Percentiles rank a stretch among this genome's conserved stretches.
Evolutionary conservation across 805 yeast genomes (phyloP).

Genomic region (Ogataea degrootiae): DNA sequence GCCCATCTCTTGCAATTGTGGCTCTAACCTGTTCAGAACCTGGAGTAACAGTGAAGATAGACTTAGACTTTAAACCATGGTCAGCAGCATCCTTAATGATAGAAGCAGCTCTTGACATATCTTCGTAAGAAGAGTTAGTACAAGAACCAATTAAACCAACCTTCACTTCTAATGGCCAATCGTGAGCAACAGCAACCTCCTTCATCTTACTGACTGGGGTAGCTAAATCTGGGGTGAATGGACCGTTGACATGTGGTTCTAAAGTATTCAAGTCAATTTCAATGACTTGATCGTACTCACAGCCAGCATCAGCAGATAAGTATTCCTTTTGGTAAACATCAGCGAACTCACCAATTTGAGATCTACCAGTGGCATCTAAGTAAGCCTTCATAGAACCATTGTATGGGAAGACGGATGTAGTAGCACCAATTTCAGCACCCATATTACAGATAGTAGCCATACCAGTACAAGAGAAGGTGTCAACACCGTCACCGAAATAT

Average conservation of each 20-base stretch:
- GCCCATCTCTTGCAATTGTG: constrained; percentile 93
- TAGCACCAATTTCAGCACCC: constrained; percentile 99
- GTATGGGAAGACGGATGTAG: constrained; percentile 96
- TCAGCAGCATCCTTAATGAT: constrained; percentile 81
- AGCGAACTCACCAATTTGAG: constrained; percentile 77
- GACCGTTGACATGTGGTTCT: constrained; percentile 97
- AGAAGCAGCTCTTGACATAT: constrained; percentile 94
- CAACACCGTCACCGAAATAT: constrained; percentile 94
- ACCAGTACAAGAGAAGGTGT: constrained; percentile 89
- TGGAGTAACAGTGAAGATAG: constrained; percentile 93
- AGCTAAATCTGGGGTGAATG: constrained; percentile 96
- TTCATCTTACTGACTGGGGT: constrained; percentile 86
- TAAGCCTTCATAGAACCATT: constrained; percentile 48
- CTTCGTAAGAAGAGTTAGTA: constrained; percentile 97
- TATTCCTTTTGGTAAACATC: constrained; percentile 38
- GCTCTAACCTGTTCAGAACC: constrained; percentile 99
- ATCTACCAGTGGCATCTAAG: constrained; percentile 79
- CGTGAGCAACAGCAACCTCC: constrained; percentile 59
- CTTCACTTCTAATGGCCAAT: constrained; percentile 82
- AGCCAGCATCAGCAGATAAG: constrained; percentile 79
- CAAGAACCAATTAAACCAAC: constrained; percentile 98
- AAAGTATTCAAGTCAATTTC: constrained; percentile 82
- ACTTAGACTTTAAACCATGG: constrained; percentile 84
- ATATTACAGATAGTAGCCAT: constrained; percentile 99
- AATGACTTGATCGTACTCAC: constrained; percentile 86